Percentiles rank a stretch among this genome's conserved stretches.
These are phyloP conservation scores for Leccinum pachyderme DNA, from an alignment of 1,284 basidiomycete genomes.

Conservation along the genomic window DNA sequence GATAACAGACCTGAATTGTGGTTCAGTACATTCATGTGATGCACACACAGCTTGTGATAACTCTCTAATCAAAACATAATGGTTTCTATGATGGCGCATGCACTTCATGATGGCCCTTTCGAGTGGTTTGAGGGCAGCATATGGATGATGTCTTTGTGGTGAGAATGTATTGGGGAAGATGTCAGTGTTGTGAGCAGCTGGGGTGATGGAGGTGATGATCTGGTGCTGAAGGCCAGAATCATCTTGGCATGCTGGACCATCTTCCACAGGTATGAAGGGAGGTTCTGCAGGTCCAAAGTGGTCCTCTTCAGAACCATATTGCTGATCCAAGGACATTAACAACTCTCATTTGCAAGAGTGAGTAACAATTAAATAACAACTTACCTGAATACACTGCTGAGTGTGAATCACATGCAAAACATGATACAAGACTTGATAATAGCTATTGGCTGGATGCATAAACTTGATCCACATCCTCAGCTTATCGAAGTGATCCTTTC, in stretches of 20 bases:
- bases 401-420: conserved; percentile 22
- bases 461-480: conserved; percentile 10
- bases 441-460: conserved; percentile 17
- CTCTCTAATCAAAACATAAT: conserved; percentile 13
- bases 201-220: background rate
- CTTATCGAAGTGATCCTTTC: background rate
- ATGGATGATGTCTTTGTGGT: conserved; percentile 24
- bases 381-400: conserved; percentile 12
- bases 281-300: background rate
- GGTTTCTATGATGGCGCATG: conserved; percentile 10
- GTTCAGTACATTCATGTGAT: conserved; percentile 17
- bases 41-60: conserved; percentile 14
- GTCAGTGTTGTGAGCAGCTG: background rate
- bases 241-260: conserved; percentile 1
- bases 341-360: background rate
- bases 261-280: background rate
- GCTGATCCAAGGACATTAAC: conserved; percentile 6
- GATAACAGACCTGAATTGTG: conserved; percentile 23
- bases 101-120: conserved; percentile 23
- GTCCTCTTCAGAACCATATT: conserved; percentile 1
- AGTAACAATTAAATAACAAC: background rate
- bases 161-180: conserved; percentile 19
- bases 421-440: conserved; percentile 30
- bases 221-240: background rate
- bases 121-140: conserved; percentile 17